Base-by-base conservation (phyloP, 805 yeast genomes). In the Spathaspora sp. region DNA sequence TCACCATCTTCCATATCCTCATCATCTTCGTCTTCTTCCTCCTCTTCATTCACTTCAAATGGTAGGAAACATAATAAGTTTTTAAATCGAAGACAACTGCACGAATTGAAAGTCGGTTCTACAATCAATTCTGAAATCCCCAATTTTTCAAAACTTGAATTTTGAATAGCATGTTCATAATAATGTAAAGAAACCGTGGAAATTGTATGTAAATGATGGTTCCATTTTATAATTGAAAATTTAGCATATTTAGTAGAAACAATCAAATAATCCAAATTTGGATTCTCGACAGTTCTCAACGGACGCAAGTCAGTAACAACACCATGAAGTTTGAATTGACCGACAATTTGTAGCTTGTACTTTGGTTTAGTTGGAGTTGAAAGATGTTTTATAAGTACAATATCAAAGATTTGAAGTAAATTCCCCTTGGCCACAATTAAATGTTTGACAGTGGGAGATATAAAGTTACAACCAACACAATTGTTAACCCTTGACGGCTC, bases 161-260 rank as follows among this genome's bases (percentile, higher is more conserved):
- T 72, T 42, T 77, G 78, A 48, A 90, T 72, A 23, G 81, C 81
- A 44, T 82, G 80, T 59, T 93, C 97, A 66, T 92, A 94, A 64
- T 80, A 90, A 69, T 94, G 99, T 48, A 94, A 71, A 48, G 96
- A 87, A 1, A 82, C 77, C 0, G 97, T 89, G 23, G 78, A 73
- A n/a, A 93, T 73, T 1, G 78, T 60, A 56, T 81, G 75, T n/a
- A 59, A 63, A 3, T 61, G 66, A 3, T 67, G 65, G 60, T 90
- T 86, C 89, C 96, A 94, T 50, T 77, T 76, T 28, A 93, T 67
- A 16, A 92, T 68, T 0, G 96, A 87, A 40, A 91, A 60, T 63
- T 93, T 93, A 29, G 97, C 97, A 48, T 72, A 72, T 53, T 83
- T 80, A 10, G 96, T 87, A 12, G 88, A 70, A 3, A 93, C 70